Conservation (phyloP, 805 yeast species). For the Kodamaea neixiangensis region DNA sequence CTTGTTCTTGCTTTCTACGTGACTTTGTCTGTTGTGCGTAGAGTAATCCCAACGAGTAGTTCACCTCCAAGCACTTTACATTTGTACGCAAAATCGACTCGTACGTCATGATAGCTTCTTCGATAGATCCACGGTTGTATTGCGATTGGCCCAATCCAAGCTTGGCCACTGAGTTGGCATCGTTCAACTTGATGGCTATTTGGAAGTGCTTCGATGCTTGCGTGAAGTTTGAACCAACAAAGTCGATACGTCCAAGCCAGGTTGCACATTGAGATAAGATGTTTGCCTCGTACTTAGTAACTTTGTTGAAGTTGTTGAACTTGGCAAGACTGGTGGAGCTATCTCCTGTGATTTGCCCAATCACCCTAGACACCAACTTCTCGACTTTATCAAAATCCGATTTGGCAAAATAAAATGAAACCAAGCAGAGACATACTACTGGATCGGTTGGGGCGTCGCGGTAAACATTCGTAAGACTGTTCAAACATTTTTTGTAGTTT, state of each 20-base stretch:
- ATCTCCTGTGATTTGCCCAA: slow-evolving; percentile 8
- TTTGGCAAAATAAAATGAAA: slow-evolving; percentile 71
- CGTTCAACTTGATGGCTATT: slow-evolving; percentile 67
- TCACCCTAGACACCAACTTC: slow-evolving; percentile 54
- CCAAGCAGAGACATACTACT: slow-evolving; percentile 64
- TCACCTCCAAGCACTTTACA: slow-evolving; percentile 72
- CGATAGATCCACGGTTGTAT: slow-evolving; percentile 66
- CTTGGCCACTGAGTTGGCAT: slow-evolving; percentile 65
- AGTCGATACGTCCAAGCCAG: slow-evolving; percentile 85
- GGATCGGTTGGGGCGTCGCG: slow-evolving; percentile 37
- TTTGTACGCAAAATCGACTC: slow-evolving; percentile 69
- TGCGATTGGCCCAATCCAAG: slow-evolving; percentile 88
- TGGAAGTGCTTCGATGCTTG: slow-evolving; percentile 72
- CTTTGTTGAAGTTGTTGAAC: slow-evolving; percentile 18
- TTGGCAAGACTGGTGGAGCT: slow-evolving; percentile 10
- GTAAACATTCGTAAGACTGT: slow-evolving; percentile 8
- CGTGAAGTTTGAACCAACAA: slow-evolving; percentile 58
- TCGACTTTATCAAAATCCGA: slow-evolving; percentile 59
- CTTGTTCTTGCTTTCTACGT: slow-evolving; percentile 46
- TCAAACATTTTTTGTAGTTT: slow-evolving; percentile 61
- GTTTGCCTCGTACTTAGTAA: slow-evolving; percentile 31
- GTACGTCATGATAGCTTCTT: slow-evolving; percentile 84
- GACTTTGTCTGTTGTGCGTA: slow-evolving; percentile 54
- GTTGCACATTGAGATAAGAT: slow-evolving; percentile 47
- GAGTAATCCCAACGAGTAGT: slow-evolving; percentile 73